A percentile compares a stretch with the other conserved stretches of the same genome.
Conservation (phyloP, 2,329 filamentous ascomycete species). For the Ophiostoma australiae region DNA sequence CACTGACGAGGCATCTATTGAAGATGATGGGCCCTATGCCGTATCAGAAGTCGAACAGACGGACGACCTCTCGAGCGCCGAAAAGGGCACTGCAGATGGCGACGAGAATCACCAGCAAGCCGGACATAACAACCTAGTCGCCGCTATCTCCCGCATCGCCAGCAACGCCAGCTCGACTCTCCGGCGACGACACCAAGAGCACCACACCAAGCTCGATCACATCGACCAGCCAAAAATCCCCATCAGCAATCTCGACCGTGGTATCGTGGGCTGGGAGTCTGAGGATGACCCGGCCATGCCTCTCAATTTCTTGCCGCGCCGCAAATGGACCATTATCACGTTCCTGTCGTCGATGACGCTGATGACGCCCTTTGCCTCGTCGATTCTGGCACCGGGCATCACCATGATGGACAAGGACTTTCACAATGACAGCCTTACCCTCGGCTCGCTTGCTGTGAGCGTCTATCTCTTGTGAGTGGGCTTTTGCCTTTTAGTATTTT, state of each 20-base stretch:
- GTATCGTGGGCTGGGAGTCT: conserved; percentile 57
- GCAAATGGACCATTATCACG: conserved; percentile 55
- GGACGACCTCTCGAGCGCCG: not conserved
- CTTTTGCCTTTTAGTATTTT: not conserved
- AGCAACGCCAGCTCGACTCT: conserved; percentile 24
- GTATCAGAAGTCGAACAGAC: not conserved
- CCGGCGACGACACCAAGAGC: not conserved
- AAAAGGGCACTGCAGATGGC: conserved; percentile 13
- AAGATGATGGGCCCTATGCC: not conserved
- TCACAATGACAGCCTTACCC: conserved; percentile 38
- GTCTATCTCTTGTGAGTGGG: conserved; percentile 49
- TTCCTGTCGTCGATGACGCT: conserved; percentile 58
- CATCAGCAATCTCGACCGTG: conserved; percentile 46
- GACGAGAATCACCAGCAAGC: conserved; percentile 6
- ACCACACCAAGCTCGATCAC: conserved; percentile 1
- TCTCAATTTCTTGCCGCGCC: conserved; percentile 50
- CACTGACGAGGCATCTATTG: not conserved
- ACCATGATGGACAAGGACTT: conserved; percentile 43
- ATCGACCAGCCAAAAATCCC: conserved; percentile 36
- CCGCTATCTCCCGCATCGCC: conserved; percentile 25
- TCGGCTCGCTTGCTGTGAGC: conserved; percentile 52
- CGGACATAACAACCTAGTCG: conserved; percentile 11
- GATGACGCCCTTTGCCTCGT: conserved; percentile 61
- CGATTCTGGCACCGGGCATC: conserved; percentile 52
- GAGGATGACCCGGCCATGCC: conserved; percentile 55